Evolutionary conservation across 192 early-diverging fungal genomes (phyloP), one percentile per base, ranked within the genome.

Genomic region (Podila epicladia): DNA sequence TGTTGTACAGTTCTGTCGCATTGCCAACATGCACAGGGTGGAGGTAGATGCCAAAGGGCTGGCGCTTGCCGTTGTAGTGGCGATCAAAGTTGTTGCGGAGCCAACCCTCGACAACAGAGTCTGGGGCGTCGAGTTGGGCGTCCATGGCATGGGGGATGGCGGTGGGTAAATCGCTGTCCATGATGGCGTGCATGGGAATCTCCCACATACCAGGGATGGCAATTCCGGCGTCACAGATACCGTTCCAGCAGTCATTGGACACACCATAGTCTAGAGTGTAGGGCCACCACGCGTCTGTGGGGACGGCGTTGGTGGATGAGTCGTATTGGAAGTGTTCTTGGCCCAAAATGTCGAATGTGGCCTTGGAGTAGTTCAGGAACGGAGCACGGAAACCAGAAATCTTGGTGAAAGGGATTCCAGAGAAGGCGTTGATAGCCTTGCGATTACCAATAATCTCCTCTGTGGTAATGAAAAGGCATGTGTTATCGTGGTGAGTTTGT

Each of bases 251-350:
- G 70, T 91, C 90, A 58, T 91, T 89, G 31, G 83, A 73, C 15
- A 91, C 31, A 66, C 92, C 92, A 75, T 89, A 82, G 64, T 93
- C 92, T 24, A 91, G 71, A 6, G 92, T 93, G 71, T 92, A 93
- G 35, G 92, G 92, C 92, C 92, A 93, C 53, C 74, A 84, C 4
- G 82, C 75, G 69, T 89, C 84, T 24, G 82, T 74, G n/a, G 82
- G 51, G 11, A 82, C 75, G 5, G 84, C 85, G 15, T 87, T 77
- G 9, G 84, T 71, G 6, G 88, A 89, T 0, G 87, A 85, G 71
- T 92, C 91, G 67, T 91, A 92, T 7, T 55, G 59, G 26, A 87
- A 77, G 20, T 84, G 78, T 37, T 83, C 87, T 72, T 82, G 62
- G 24, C 63, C 73, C 35, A 92, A 48, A 49, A 72, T 72, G 12